phyloP scores from a whole-genome alignment of 768 basidiomycete species.

The Termitomyces sp. region DNA sequence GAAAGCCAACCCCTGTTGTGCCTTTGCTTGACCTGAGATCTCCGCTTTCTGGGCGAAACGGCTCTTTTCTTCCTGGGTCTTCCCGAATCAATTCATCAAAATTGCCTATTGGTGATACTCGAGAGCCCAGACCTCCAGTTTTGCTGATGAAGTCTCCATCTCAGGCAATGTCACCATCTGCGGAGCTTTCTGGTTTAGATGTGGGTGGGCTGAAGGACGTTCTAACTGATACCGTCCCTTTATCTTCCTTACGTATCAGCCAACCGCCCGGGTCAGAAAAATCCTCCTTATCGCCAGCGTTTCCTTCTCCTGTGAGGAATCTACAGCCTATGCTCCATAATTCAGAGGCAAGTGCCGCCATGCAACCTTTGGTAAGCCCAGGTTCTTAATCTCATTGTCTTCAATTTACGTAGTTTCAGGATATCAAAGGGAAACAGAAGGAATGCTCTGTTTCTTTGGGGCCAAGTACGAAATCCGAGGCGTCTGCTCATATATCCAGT shows the following conservation, averaged over 20 bases:
- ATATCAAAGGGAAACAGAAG: background rate
- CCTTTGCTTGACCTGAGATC: background rate
- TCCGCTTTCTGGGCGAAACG: background rate
- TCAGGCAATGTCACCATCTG: background rate
- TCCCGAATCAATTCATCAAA: background rate
- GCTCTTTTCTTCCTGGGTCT: background rate
- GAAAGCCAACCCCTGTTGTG: background rate
- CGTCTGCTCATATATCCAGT: background rate
- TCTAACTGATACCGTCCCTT: background rate
- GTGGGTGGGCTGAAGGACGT: slow-evolving; percentile 9
- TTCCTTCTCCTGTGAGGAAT: background rate
- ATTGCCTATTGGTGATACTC: background rate
- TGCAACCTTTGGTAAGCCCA: background rate
- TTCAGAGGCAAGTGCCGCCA: background rate
- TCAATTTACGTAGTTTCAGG: background rate
- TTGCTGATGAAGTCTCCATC: background rate
- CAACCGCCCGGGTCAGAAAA: background rate
- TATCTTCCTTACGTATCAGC: background rate
- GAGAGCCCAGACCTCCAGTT: background rate
- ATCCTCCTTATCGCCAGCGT: background rate
- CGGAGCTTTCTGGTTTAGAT: slow-evolving; percentile 1
- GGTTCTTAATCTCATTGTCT: background rate
- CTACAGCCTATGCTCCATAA: background rate
- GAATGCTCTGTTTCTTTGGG: background rate
- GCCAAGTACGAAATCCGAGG: background rate